Evolutionary conservation across 1,284 basidiomycete species (phyloP).

Genomic region (Coniophora puteana): DNA sequence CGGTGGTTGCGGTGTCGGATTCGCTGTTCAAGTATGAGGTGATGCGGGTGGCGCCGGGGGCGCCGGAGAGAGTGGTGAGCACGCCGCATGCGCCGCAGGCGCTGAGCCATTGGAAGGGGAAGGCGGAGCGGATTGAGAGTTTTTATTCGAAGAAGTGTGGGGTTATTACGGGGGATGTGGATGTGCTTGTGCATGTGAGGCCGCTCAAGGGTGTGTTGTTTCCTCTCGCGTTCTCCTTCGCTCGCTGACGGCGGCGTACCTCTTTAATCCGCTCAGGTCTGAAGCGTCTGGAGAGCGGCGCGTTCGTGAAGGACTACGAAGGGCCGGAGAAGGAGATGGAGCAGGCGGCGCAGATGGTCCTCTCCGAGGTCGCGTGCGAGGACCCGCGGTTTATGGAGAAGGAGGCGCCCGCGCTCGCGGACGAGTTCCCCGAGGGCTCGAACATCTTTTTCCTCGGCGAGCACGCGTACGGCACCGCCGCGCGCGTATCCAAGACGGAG

Average conservation of each 20-base stretch:
- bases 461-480: constrained; percentile 92
- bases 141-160: constrained; percentile 89
- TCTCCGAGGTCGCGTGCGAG: constrained; percentile 78
- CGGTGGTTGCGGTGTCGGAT: constrained; percentile 87
- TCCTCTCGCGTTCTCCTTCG: constrained; percentile 2
- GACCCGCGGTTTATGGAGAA: constrained; percentile 87
- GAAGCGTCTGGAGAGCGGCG: constrained; percentile 84
- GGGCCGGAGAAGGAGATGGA: constrained; percentile 77
- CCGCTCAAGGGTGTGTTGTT: constrained; percentile 75
- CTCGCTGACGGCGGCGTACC: neutral
- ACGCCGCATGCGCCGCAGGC: constrained; percentile 71
- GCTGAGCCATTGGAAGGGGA: constrained; percentile 69
- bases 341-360: constrained; percentile 82
- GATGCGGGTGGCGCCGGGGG: constrained; percentile 50
- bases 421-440: constrained; percentile 89
- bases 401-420: constrained; percentile 75
- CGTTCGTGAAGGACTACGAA: constrained; percentile 95
- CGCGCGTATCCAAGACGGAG: constrained; percentile 76
- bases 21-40: constrained; percentile 86
- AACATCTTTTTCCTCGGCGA: constrained; percentile 96
- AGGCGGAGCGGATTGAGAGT: constrained; percentile 79
- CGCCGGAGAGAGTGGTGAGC: constrained; percentile 54
- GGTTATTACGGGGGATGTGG: constrained; percentile 80
- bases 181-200: constrained; percentile 78
- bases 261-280: constrained; percentile 50